Percentiles rank a stretch among this genome's conserved stretches.
Evolutionary conservation across 2,329 filamentous ascomycete species (phyloP).

Genomic region (Hawksworthiomyces lignivorus): DNA sequence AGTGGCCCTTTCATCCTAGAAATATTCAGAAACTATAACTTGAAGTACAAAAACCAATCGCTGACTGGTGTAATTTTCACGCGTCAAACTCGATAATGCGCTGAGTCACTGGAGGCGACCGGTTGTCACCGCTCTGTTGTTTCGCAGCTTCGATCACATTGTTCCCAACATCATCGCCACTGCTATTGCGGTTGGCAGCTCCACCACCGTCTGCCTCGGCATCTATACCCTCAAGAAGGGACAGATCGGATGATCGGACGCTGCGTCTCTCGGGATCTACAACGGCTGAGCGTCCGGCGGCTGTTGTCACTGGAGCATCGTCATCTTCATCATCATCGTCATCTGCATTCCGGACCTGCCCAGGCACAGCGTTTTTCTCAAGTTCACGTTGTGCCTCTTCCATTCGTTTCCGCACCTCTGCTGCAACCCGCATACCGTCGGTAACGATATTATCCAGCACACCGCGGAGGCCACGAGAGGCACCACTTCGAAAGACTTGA

Average conservation of each 20-base stretch:
- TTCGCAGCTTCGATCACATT: slow-evolving; percentile 18
- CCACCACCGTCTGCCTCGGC: slow-evolving; percentile 50
- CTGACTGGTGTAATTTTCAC: no score
- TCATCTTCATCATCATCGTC: slow-evolving; percentile 64
- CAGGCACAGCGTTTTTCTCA: slow-evolving; percentile 68
- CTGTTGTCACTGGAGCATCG: slow-evolving; percentile 33
- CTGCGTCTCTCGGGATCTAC: slow-evolving; percentile 53
- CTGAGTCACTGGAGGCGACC: no score
- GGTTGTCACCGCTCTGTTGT: no score
- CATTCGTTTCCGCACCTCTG: slow-evolving; percentile 85
- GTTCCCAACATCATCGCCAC: slow-evolving; percentile 9
- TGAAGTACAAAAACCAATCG: no score
- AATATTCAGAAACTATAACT: no score
- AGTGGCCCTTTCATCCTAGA: no score
- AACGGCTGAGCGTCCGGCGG: slow-evolving; percentile 22
- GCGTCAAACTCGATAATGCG: slow-evolving; percentile 40
- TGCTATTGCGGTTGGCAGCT: background rate
- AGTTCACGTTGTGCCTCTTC: slow-evolving; percentile 91
- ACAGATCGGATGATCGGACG: slow-evolving; percentile 59
- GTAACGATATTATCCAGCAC: slow-evolving; percentile 97
- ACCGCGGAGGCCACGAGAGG: slow-evolving; percentile 71
- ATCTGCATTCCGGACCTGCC: slow-evolving; percentile 39
- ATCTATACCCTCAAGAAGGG: slow-evolving; percentile 67
- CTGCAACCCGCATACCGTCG: slow-evolving; percentile 92
- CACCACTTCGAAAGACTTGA: slow-evolving; percentile 33